A percentile compares a stretch with the other conserved stretches of the same genome.
phyloP scores from a whole-genome alignment of 805 yeast genomes.

The Kodamaea fukazawae region DNA sequence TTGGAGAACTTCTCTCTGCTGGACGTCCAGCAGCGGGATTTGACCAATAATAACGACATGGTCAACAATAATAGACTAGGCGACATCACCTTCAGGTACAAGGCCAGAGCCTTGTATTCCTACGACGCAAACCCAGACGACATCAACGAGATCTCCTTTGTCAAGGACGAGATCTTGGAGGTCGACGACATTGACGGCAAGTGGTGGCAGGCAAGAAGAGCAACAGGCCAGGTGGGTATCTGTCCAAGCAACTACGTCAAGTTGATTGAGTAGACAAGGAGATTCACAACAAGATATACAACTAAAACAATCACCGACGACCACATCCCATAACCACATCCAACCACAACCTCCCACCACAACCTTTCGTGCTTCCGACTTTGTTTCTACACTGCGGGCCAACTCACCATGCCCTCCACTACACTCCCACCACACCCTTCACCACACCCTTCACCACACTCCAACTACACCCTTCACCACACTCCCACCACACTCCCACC shows the following conservation, averaged over 20 bases:
- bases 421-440: too few species aligned
- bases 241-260: constrained; percentile 95
- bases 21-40: constrained; percentile 29
- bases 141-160: constrained; percentile 86
- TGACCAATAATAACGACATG: constrained; percentile 25
- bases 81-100: constrained; percentile 61
- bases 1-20: constrained; percentile 51
- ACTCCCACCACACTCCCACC: too few species aligned
- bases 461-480: too few species aligned
- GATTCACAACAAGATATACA: too few species aligned
- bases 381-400: too few species aligned
- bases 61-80: constrained; percentile 14
- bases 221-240: constrained; percentile 90
- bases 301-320: too few species aligned
- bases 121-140: constrained; percentile 91
- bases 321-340: too few species aligned
- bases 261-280: constrained; percentile 48
- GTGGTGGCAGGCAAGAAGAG: constrained; percentile 97
- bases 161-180: constrained; percentile 85
- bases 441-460: too few species aligned
- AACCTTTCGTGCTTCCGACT: too few species aligned
- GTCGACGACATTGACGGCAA: constrained; percentile 92
- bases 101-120: constrained; percentile 81
- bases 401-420: too few species aligned
- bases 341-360: too few species aligned